Evolutionary conservation across 1,284 basidiomycete species (phyloP).

Genomic region (Malassezia arunalokei): DNA sequence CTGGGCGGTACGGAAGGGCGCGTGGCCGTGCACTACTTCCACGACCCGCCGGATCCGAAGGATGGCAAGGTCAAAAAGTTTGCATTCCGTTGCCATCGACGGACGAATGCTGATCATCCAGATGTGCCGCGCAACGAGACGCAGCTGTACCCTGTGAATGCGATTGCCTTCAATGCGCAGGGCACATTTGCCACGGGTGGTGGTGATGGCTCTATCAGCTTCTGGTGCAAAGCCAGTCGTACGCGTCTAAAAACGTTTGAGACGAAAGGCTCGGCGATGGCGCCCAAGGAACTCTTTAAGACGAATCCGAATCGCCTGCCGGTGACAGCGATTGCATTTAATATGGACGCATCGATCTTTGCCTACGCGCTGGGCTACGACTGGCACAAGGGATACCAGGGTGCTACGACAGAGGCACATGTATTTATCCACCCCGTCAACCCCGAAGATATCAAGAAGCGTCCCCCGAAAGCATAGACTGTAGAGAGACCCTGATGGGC

Average conservation of each 20-base stretch:
- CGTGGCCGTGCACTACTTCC: constrained; percentile 80
- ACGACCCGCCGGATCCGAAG: constrained; percentile 28
- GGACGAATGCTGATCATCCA: constrained; percentile 57
- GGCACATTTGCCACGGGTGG: constrained; percentile 91
- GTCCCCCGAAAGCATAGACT: constrained; percentile 26
- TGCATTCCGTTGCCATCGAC: constrained; percentile 89
- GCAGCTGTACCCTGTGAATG: constrained; percentile 80
- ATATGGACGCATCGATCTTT: constrained; percentile 37
- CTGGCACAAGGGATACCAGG: constrained; percentile 43
- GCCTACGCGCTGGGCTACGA: constrained; percentile 44
- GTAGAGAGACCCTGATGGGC: no score
- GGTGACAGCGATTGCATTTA: constrained; percentile 39
- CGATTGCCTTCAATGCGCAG: constrained; percentile 77
- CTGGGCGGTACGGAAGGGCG: constrained; percentile 89
- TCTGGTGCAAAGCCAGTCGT: constrained; percentile 73
- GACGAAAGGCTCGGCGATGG: constrained; percentile 30
- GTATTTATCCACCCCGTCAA: constrained; percentile 37
- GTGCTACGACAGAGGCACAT: constrained; percentile 28
- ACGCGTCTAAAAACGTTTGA: constrained; percentile 63
- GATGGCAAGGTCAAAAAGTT: constrained; percentile 56
- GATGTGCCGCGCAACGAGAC: constrained; percentile 31
- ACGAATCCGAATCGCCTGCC: constrained; percentile 35
- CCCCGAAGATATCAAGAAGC: constrained; percentile 35
- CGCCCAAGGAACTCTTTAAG: constrained; percentile 34
- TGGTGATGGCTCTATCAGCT: constrained; percentile 48